phyloP scores from a whole-genome alignment of 2,329 filamentous ascomycete species.

The Sphaerulina populicola region DNA sequence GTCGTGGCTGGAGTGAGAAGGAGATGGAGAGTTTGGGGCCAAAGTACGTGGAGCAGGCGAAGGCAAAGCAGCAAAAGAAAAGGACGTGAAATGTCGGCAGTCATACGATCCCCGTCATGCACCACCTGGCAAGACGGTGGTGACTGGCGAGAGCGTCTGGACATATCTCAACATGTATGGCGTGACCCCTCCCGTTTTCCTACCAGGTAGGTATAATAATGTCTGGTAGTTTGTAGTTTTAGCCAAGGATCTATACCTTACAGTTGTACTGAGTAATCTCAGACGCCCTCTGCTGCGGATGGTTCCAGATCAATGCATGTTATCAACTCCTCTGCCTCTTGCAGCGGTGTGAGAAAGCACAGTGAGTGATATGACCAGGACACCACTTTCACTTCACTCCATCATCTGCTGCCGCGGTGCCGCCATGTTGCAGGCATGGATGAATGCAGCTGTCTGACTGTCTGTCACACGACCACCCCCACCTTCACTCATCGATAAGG shows the following conservation, averaged over 20 bases:
- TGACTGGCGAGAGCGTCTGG: too few species aligned
- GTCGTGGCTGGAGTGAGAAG: constrained; percentile 30
- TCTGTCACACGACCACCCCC: too few species aligned
- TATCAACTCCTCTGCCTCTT: not conserved
- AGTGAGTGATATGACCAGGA: too few species aligned
- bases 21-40: constrained; percentile 19
- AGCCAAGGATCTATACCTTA: not conserved
- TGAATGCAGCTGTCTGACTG: too few species aligned
- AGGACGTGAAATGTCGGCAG: not conserved
- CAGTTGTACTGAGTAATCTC: not conserved
- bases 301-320: not conserved
- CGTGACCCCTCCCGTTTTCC: not conserved
- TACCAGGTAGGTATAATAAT: too few species aligned
- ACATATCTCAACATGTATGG: not conserved
- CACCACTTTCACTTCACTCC: too few species aligned
- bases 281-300: not conserved
- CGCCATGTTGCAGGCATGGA: too few species aligned
- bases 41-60: constrained; percentile 5
- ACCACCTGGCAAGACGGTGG: too few species aligned
- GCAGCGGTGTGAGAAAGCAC: too few species aligned
- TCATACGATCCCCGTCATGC: too few species aligned
- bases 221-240: not conserved
- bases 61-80: constrained; percentile 8
- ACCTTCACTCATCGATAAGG: not conserved
- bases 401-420: too few species aligned